phyloP scores from a whole-genome alignment of 331 rosid species.

The Acacia concinna region DNA sequence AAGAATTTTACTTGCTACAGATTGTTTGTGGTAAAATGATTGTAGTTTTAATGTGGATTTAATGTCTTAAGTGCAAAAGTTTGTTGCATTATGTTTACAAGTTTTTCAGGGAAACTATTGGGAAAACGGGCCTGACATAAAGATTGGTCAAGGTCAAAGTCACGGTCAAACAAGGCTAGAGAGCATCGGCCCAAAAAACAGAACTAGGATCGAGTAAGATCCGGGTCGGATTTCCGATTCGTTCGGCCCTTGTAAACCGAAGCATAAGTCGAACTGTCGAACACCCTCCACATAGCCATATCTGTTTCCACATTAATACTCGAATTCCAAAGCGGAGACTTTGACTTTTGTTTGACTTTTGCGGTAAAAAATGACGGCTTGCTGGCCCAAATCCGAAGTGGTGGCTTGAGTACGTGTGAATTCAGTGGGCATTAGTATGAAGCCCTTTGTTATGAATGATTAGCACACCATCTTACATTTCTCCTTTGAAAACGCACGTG shows the following conservation, averaged over 20 bases:
- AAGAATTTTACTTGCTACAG: background rate
- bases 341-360: background rate
- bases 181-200: background rate
- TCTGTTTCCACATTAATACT: background rate
- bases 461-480: slow-evolving; percentile 19
- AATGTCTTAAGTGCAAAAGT: background rate
- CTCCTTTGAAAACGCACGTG: slow-evolving; percentile 47
- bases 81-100: background rate
- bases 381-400: background rate
- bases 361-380: background rate
- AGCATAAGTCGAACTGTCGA: background rate
- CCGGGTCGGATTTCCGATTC: background rate
- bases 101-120: background rate
- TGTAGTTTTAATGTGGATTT: background rate
- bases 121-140: background rate
- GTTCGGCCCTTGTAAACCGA: background rate
- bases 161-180: too few species aligned
- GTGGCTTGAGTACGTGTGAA: background rate
- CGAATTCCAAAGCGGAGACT: background rate
- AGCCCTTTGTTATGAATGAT: background rate
- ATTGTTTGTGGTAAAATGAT: background rate
- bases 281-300: background rate
- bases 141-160: background rate
- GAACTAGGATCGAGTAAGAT: background rate
- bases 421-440: background rate